A percentile compares a stretch with the other conserved stretches of the same genome.
phyloP scores from a whole-genome alignment of 2,329 filamentous ascomycete genomes.

The Alternaria conjuncta region DNA sequence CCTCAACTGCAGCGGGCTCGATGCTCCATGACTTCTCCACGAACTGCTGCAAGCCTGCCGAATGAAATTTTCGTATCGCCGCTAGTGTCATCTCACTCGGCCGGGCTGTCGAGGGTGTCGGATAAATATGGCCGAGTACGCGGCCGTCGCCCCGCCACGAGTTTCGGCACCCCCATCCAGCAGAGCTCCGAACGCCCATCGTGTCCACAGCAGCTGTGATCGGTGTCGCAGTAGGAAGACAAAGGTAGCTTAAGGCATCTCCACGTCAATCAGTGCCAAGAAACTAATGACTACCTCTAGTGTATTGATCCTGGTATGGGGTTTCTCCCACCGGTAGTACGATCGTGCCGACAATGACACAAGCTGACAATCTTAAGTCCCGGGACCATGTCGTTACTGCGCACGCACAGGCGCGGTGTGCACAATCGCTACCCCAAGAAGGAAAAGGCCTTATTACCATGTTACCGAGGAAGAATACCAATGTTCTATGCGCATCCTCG shows the following conservation, averaged over 20 bases:
- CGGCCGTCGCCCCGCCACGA: conserved; percentile 23
- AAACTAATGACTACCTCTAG: conserved; percentile 32
- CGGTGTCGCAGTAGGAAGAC: conserved; percentile 48
- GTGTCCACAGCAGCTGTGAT: conserved; percentile 48
- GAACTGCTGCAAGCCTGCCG: conserved; percentile 20
- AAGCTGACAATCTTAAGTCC: conserved; percentile 39
- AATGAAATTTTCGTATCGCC: conserved; percentile 25
- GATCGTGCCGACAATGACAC: conserved; percentile 4
- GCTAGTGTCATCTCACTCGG: conserved; percentile 9
- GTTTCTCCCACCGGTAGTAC: conserved; percentile 4
- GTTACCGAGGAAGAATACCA: conserved; percentile 50
- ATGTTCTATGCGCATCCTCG: conserved; percentile 46
- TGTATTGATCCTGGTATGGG: conserved; percentile 48
- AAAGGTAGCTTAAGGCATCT: conserved; percentile 33
- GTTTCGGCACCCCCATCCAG: conserved; percentile 21
- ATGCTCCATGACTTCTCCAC: conserved; percentile 19
- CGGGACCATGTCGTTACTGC: conserved; percentile 49
- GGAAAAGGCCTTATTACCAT: conserved; percentile 49
- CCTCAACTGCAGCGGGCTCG: conserved; percentile 13
- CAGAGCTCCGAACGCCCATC: conserved; percentile 38
- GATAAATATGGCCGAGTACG: conserved; percentile 36
- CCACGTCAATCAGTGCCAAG: conserved; percentile 25
- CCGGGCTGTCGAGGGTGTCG: conserved; percentile 14
- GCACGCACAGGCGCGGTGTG: conserved; percentile 45
- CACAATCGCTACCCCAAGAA: conserved; percentile 44